A percentile compares a stretch with the other conserved stretches of the same genome.
phyloP scores from a whole-genome alignment of 306 rosid genomes.

The Gastrolobium bilobum region DNA sequence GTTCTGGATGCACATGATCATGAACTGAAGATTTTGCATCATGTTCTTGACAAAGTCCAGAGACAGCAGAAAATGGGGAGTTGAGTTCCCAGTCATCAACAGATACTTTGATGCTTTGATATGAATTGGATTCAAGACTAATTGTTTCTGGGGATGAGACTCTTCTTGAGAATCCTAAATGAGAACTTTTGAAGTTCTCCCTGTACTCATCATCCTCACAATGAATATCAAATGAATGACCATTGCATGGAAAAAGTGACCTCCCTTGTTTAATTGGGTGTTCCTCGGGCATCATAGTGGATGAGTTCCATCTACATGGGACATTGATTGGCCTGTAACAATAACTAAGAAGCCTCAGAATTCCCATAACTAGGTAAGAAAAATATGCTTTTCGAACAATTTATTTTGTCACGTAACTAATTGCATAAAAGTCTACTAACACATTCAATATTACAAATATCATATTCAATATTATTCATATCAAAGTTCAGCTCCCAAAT shows the following conservation, averaged over 20 bases:
- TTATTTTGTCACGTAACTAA: background rate
- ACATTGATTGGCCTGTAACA: slow-evolving; percentile 79
- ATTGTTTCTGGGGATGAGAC: slow-evolving; percentile 82
- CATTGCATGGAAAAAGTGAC: slow-evolving; percentile 48
- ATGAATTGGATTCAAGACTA: slow-evolving; percentile 69
- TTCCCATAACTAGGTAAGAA: background rate
- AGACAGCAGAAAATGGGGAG: slow-evolving; percentile 78
- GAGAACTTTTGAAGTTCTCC: slow-evolving; percentile 54
- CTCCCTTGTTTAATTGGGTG: slow-evolving; percentile 59
- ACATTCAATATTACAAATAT: background rate
- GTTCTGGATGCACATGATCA: slow-evolving; percentile 53
- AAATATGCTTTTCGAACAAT: slow-evolving; percentile 5
- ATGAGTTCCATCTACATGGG: slow-evolving; percentile 80
- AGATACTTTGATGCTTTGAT: slow-evolving; percentile 66
- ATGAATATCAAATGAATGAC: slow-evolving; percentile 56
- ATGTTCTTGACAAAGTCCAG: slow-evolving; percentile 72
- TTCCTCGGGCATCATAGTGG: slow-evolving; percentile 62
- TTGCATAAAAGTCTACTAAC: background rate
- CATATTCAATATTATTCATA: background rate
- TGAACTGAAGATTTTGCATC: slow-evolving; percentile 61
- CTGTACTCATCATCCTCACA: slow-evolving; percentile 57
- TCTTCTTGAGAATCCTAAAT: slow-evolving; percentile 63
- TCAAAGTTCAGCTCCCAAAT: slow-evolving; percentile 9
- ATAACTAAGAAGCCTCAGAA: slow-evolving; percentile 49
- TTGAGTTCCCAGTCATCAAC: slow-evolving; percentile 71